Conservation (phyloP, 176 grass and related monocot species). For the Leersia perrieri region DNA sequence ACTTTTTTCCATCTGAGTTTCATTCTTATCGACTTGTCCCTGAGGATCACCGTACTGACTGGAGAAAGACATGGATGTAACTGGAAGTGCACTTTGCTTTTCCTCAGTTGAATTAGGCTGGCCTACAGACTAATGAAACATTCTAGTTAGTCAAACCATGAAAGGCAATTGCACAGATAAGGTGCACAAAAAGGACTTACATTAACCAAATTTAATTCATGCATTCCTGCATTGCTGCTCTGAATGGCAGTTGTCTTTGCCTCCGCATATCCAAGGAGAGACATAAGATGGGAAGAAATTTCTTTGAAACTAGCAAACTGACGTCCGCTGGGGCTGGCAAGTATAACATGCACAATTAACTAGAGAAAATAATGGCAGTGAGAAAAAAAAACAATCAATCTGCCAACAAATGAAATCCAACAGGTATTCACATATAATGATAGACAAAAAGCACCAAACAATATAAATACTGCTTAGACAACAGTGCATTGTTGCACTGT, state of each 20-base stretch:
- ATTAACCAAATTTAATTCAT: slow-evolving; percentile 33
- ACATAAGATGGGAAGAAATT: slow-evolving; percentile 77
- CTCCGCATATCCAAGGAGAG: slow-evolving; percentile 73
- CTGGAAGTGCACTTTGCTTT: slow-evolving; percentile 32
- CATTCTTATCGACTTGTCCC: slow-evolving; percentile 39
- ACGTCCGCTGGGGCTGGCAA: slow-evolving; percentile 85
- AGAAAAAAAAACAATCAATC: slow-evolving; percentile 4
- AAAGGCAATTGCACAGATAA: slow-evolving; percentile 16
- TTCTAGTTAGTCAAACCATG: not conserved
- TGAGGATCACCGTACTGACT: slow-evolving; percentile 28
- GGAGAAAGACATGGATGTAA: slow-evolving; percentile 30
- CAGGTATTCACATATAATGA: slow-evolving; percentile 11
- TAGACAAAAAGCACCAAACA: not conserved
- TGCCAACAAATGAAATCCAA: not conserved
- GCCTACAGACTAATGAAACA: slow-evolving; percentile 51
- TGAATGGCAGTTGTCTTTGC: slow-evolving; percentile 33
- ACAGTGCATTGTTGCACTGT: not conserved
- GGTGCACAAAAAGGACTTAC: slow-evolving; percentile 50
- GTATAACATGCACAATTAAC: slow-evolving; percentile 24
- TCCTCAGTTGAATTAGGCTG: slow-evolving; percentile 40
- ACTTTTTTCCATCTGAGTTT: slow-evolving; percentile 31
- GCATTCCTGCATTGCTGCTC: slow-evolving; percentile 24
- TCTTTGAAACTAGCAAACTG: slow-evolving; percentile 90
- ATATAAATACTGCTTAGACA: slow-evolving; percentile 18
- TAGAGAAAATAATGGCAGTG: not conserved